These are phyloP conservation scores for Wickerhamomyces strasburgensis DNA, from an alignment of 805 yeast genomes.

Conservation along the genomic window DNA sequence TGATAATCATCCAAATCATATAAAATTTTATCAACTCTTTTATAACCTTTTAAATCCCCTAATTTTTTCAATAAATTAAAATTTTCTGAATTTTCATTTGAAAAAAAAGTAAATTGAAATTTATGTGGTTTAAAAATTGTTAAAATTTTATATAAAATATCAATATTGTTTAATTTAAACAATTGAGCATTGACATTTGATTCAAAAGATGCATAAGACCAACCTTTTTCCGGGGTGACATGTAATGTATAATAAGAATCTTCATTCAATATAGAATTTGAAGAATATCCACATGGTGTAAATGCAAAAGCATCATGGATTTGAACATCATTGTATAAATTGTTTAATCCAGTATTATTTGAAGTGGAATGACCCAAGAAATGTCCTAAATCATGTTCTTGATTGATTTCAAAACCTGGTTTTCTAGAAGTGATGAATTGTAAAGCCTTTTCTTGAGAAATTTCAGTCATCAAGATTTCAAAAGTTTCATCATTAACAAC, in stretches of 20 bases:
- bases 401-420: slow-evolving; percentile 36
- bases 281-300: slow-evolving; percentile 91
- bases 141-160: slow-evolving; percentile 58
- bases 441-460: slow-evolving; percentile 50
- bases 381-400: slow-evolving; percentile 73
- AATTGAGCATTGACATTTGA: slow-evolving; percentile 61
- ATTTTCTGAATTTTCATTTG: slow-evolving; percentile 31
- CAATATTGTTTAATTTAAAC: slow-evolving; percentile 38
- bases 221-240: slow-evolving; percentile 89
- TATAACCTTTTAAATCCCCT: slow-evolving; percentile 42
- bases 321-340: slow-evolving; percentile 45
- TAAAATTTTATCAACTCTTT: slow-evolving; percentile 58
- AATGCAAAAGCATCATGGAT: slow-evolving; percentile 85
- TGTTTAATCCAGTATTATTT: slow-evolving; percentile 54
- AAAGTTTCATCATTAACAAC: slow-evolving; percentile 70
- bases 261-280: slow-evolving; percentile 67
- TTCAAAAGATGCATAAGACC: slow-evolving; percentile 96
- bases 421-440: slow-evolving; percentile 54
- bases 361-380: slow-evolving; percentile 68
- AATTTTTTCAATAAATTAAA: slow-evolving; percentile 28
- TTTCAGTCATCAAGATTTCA: slow-evolving; percentile 87
- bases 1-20: slow-evolving; percentile 75
- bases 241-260: slow-evolving; percentile 79
- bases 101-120: slow-evolving; percentile 58
- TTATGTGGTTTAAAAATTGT: slow-evolving; percentile 67